Evolutionary conservation across 1,284 basidiomycete genomes (phyloP).

Genomic region (Ceratobasidium theobromae): DNA sequence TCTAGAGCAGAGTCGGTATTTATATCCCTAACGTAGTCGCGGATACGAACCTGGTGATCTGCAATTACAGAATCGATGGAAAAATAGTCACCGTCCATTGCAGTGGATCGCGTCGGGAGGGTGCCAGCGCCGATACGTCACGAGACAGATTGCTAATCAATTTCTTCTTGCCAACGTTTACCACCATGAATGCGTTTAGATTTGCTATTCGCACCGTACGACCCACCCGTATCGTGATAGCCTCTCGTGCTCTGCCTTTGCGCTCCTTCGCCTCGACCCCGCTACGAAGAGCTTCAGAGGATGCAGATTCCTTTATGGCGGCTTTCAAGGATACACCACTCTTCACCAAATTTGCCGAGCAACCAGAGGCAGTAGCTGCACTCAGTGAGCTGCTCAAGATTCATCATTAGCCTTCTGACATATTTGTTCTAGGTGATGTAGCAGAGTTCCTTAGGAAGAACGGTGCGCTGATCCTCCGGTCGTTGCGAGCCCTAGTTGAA

Average conservation of each 20-base stretch:
- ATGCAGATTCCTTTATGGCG: conserved; percentile 21
- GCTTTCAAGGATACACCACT: conserved; percentile 50
- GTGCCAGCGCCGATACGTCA: conserved; percentile 17
- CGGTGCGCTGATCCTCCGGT: conserved; percentile 47
- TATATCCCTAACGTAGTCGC: background rate
- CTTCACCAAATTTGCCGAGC: conserved; percentile 53
- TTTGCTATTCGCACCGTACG: background rate
- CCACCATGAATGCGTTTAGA: conserved; percentile 27
- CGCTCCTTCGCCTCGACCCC: background rate
- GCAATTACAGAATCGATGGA: conserved; percentile 84
- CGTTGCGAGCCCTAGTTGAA: conserved; percentile 11
- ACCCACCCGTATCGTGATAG: background rate
- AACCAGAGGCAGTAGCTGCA: conserved; percentile 50
- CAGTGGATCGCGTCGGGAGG: conserved; percentile 13
- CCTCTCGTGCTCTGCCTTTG: background rate
- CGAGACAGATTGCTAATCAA: conserved; percentile 15
- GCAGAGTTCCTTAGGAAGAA: conserved; percentile 51
- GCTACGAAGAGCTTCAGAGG: conserved; percentile 6
- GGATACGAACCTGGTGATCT: conserved; percentile 71
- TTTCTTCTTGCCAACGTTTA: conserved; percentile 30
- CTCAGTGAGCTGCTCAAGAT: background rate
- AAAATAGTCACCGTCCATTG: conserved; percentile 86
- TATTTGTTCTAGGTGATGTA: conserved; percentile 51
- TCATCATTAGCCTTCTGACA: background rate
- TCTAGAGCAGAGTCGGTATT: conserved; percentile 50